phyloP scores from a whole-genome alignment of 768 basidiomycete genomes.

The Cystobasidium ongulense region DNA sequence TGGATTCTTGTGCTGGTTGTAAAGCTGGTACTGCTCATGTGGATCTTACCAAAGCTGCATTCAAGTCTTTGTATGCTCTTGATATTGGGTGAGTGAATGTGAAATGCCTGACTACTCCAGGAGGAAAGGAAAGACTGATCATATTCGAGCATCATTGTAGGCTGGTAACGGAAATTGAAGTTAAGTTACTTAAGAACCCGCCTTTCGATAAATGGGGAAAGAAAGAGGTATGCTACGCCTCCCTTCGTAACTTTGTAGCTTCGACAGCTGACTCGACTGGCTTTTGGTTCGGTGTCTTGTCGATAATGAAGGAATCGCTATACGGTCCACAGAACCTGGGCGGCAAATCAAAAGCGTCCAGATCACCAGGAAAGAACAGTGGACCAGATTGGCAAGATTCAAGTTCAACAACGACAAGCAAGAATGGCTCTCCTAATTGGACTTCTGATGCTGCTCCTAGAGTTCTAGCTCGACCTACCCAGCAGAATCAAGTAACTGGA shows the following conservation, averaged over 20 bases:
- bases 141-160: too few relatives aligned
- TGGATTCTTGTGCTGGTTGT: slow-evolving; percentile 14
- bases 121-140: too few relatives aligned
- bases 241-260: too few relatives aligned
- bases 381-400: not conserved
- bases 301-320: not conserved
- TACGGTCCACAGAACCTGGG: not conserved
- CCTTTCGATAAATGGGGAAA: too few relatives aligned
- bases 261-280: too few relatives aligned
- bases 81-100: slow-evolving; percentile 5
- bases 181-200: too few relatives aligned
- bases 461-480: not conserved
- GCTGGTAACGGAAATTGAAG: too few relatives aligned
- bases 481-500: not conserved
- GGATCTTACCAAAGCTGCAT: not conserved
- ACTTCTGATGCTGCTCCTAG: not conserved
- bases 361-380: not conserved
- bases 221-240: too few relatives aligned
- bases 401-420: not conserved
- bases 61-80: not conserved
- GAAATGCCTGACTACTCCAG: too few relatives aligned
- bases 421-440: not conserved
- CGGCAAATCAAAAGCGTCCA: not conserved
- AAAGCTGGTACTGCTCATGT: not conserved
- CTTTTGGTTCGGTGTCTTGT: too few relatives aligned